Conservation (phyloP, 495 filamentous ascomycete species). For the Mytilinidion resinicola region DNA sequence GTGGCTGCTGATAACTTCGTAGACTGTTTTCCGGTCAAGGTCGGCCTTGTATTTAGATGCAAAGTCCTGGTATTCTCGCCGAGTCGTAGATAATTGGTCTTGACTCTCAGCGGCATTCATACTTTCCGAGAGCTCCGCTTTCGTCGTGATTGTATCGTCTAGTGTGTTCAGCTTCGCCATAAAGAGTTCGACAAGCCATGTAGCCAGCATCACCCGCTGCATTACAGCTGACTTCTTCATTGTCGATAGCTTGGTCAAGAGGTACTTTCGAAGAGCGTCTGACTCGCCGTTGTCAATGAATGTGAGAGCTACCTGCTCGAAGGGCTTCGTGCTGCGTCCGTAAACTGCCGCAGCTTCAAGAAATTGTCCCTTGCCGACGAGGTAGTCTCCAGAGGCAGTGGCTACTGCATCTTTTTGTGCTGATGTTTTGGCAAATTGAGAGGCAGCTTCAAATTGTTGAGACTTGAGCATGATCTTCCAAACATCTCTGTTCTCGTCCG, state of each 20-base stretch:
- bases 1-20: constrained; percentile 93
- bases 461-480: constrained; percentile 85
- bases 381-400: constrained; percentile 80
- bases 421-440: constrained; percentile 66
- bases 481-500: constrained; percentile 84
- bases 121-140: constrained; percentile 72
- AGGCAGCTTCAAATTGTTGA: constrained; percentile 80
- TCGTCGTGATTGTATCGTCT: constrained; percentile 88
- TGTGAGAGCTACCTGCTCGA: constrained; percentile 87
- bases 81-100: constrained; percentile 61
- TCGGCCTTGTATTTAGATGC: constrained; percentile 74
- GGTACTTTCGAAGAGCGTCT: constrained; percentile 86
- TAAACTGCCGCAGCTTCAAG: constrained; percentile 82
- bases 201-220: constrained; percentile 92
- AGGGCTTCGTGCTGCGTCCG: constrained; percentile 89
- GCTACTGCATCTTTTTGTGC: constrained; percentile 83
- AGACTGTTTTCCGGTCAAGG: constrained; percentile 83
- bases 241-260: constrained; percentile 72
- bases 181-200: constrained; percentile 91
- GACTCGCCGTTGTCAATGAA: constrained; percentile 86
- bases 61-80: constrained; percentile 82
- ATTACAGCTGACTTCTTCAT: constrained; percentile 80
- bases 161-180: constrained; percentile 95
- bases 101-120: constrained; percentile 62
- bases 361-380: constrained; percentile 71